Percentiles rank a stretch among this genome's conserved stretches.
Conservation (phyloP, 2,329 filamentous ascomycete genomes). For the Zasmidium cellare region DNA sequence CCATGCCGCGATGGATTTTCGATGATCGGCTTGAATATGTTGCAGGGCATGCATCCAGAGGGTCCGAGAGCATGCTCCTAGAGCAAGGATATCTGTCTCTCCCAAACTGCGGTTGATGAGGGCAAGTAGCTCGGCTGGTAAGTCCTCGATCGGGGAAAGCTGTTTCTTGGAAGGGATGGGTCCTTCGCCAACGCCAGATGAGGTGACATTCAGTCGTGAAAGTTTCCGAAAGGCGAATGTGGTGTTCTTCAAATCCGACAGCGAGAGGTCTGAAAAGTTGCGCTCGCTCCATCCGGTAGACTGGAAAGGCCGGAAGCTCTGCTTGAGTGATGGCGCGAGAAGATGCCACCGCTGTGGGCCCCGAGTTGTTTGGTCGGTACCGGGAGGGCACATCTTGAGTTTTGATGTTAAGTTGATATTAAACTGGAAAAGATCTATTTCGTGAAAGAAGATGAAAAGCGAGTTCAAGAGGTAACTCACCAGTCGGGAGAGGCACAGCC, state of each 20-base stretch:
- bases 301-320: no score
- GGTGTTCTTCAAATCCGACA: no score
- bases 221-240: no score
- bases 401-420: background rate
- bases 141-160: constrained; percentile 2
- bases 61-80: constrained; percentile 10
- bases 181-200: no score
- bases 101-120: background rate
- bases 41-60: constrained; percentile 9
- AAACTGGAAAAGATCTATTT: no score
- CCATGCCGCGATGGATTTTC: constrained; percentile 1
- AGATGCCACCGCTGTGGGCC: background rate
- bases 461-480: no score
- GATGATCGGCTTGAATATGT: constrained; percentile 4
- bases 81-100: constrained; percentile 1
- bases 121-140: constrained; percentile 9
- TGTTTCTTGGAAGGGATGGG: no score
- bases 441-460: no score
- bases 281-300: no score
- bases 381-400: constrained; percentile 1
- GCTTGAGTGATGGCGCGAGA: background rate
- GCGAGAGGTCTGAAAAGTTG: no score
- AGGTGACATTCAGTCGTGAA: no score
- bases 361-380: background rate
- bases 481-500: no score